phyloP scores from a whole-genome alignment of 1,139 yeast genomes.

The Protomyces lactucae-debilis region DNA sequence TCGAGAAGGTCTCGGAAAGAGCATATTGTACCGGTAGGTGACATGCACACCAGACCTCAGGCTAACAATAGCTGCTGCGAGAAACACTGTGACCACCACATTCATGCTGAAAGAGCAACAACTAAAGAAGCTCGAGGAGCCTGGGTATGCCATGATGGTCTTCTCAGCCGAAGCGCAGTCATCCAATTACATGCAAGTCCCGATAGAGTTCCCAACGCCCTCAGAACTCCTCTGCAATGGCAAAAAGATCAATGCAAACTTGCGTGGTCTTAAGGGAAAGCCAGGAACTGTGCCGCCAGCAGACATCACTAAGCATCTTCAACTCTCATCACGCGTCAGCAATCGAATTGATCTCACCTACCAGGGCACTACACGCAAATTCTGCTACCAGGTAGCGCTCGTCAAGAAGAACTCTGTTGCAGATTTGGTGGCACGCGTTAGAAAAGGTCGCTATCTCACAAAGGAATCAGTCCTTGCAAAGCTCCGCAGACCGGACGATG shows the following conservation, averaged over 20 bases:
- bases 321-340: constrained; percentile 13
- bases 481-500: constrained; percentile 38
- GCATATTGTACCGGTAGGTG: constrained; percentile 10
- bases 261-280: constrained; percentile 42
- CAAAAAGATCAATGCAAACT: constrained; percentile 34
- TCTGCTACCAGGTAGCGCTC: constrained; percentile 37
- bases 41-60: neutral
- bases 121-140: neutral
- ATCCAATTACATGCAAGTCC: constrained; percentile 20
- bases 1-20: constrained; percentile 31
- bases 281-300: constrained; percentile 44
- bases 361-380: constrained; percentile 33
- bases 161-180: neutral
- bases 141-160: neutral
- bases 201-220: constrained; percentile 35
- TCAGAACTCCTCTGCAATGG: constrained; percentile 35
- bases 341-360: constrained; percentile 35
- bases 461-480: constrained; percentile 34
- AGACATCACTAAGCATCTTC: constrained; percentile 37
- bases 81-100: constrained; percentile 18
- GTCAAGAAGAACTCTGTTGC: constrained; percentile 34
- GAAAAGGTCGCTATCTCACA: constrained; percentile 37
- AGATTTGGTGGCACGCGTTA: constrained; percentile 36
- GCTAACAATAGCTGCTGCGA: constrained; percentile 1
- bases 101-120: neutral